Percentiles rank a stretch among this genome's conserved stretches.
Conservation (phyloP, 192 early-diverging fungal genomes). For the Dimargaris cristalligena region DNA sequence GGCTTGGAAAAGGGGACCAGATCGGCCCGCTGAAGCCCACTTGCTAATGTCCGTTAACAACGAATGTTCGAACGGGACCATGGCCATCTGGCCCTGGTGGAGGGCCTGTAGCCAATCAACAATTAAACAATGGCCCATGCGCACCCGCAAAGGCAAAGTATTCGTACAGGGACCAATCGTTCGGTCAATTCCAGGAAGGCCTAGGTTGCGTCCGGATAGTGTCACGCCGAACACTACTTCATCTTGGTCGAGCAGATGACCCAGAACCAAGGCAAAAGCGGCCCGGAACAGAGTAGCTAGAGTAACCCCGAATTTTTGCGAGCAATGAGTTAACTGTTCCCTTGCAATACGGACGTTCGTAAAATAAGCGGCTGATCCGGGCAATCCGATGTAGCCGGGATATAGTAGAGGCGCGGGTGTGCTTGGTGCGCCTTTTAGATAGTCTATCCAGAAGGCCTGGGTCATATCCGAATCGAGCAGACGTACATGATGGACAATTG, state of each 20-base stretch:
- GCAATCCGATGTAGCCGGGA: not conserved
- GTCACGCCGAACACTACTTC: slow-evolving; percentile 3
- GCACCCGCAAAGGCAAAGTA: not conserved
- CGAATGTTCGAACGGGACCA: too few species aligned
- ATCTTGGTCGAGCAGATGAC: not conserved
- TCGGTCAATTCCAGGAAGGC: not conserved
- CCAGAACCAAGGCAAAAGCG: slow-evolving; percentile 2
- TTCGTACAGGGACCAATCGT: slow-evolving; percentile 7
- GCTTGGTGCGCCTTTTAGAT: not conserved
- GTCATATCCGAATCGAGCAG: too few species aligned
- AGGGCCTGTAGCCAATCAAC: not conserved
- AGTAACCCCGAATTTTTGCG: not conserved
- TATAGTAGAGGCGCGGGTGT: not conserved
- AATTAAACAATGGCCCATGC: not conserved
- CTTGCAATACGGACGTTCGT: not conserved
- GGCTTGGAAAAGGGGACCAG: too few species aligned
- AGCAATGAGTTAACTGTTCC: not conserved
- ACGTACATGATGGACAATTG: not conserved
- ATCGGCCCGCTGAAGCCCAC: too few species aligned
- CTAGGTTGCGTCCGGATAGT: slow-evolving; percentile 7
- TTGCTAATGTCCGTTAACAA: too few species aligned
- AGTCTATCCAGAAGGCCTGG: not conserved
- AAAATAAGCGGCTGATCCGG: not conserved
- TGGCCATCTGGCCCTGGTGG: too few species aligned
- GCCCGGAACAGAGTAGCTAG: not conserved